Conservation (phyloP, 1,139 yeast genomes). For the Lodderomyces pseudojiufengensis region DNA sequence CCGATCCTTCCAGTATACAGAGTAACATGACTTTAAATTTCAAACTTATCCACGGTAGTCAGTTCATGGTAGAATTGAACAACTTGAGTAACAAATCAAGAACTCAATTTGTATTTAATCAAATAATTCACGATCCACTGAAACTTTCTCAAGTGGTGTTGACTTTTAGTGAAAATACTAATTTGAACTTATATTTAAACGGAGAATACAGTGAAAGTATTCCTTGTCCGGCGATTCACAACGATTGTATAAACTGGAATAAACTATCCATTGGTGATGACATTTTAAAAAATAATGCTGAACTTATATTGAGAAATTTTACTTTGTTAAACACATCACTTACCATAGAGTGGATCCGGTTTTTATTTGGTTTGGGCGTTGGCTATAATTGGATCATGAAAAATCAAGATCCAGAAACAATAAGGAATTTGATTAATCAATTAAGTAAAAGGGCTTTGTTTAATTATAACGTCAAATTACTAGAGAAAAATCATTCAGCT, state of each 20-base stretch:
- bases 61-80: constrained; percentile 30
- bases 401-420: constrained; percentile 19
- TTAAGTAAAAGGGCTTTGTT: constrained; percentile 25
- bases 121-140: constrained; percentile 19
- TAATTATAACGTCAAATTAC: background rate
- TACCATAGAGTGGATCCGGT: constrained; percentile 36
- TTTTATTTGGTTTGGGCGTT: constrained; percentile 37
- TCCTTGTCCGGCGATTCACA: constrained; percentile 37
- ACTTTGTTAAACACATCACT: constrained; percentile 27
- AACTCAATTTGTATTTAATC: constrained; percentile 36
- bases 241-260: constrained; percentile 32
- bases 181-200: constrained; percentile 36
- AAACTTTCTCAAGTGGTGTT: constrained; percentile 33
- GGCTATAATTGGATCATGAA: constrained; percentile 38
- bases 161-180: constrained; percentile 36
- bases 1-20: constrained; percentile 5
- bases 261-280: constrained; percentile 36
- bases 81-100: constrained; percentile 24
- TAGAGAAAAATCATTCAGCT: background rate
- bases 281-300: constrained; percentile 19
- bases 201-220: constrained; percentile 46
- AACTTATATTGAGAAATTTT: constrained; percentile 32
- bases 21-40: constrained; percentile 19
- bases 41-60: constrained; percentile 28
- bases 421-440: constrained; percentile 29